Conservation (phyloP, 371 early-diverging fungal species). For the Mortierella sp. region DNA sequence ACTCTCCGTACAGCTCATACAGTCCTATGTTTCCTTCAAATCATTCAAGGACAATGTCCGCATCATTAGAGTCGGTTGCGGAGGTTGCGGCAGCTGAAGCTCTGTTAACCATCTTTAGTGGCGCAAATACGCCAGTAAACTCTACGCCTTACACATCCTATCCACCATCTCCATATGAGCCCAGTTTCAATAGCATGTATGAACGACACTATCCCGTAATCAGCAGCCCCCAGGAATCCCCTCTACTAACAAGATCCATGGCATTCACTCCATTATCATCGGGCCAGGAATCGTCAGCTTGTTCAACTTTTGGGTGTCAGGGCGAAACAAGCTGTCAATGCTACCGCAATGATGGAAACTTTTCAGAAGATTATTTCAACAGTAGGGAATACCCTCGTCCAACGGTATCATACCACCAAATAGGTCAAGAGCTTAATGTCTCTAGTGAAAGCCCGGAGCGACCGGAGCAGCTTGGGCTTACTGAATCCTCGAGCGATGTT, state of each 20-base stretch:
- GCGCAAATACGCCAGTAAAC: conserved; percentile 36
- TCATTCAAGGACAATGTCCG: conserved; percentile 58
- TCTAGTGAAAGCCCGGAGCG: neutral
- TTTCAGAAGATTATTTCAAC: conserved; percentile 40
- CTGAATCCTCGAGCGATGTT: neutral
- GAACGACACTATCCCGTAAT: conserved; percentile 25
- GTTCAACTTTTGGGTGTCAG: conserved; percentile 6
- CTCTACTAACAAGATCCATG: conserved; percentile 18
- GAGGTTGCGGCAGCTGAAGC: conserved; percentile 55
- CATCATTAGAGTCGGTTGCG: conserved; percentile 40
- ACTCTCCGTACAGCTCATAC: conserved; percentile 61
- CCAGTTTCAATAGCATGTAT: conserved; percentile 10
- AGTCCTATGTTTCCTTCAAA: conserved; percentile 36
- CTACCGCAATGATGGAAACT: conserved; percentile 7
- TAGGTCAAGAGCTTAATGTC: conserved; percentile 24
- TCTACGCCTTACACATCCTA: conserved; percentile 48
- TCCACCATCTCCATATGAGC: conserved; percentile 46
- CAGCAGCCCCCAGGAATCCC: conserved; percentile 22
- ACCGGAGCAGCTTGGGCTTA: neutral
- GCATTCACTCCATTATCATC: conserved; percentile 20
- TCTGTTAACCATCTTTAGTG: conserved; percentile 47
- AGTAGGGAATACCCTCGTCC: conserved; percentile 14
- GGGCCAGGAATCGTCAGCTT: conserved; percentile 10
- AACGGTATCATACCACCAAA: conserved; percentile 34
- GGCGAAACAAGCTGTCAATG: conserved; percentile 10